Conservation (phyloP, 2,329 filamentous ascomycete genomes). For the Stylonectria norvegica region DNA sequence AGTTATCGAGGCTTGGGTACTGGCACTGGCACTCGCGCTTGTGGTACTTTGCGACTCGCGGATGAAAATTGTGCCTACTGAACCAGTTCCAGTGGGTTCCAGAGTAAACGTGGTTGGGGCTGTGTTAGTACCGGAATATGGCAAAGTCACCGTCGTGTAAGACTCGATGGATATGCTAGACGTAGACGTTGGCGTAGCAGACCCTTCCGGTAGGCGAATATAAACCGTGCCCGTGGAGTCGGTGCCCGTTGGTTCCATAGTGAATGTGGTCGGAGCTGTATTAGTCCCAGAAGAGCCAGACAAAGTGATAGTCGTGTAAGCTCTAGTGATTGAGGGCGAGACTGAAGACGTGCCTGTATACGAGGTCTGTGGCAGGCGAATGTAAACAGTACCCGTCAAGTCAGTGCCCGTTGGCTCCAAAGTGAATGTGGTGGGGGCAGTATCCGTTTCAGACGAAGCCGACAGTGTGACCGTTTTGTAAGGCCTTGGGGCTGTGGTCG, state of each 20-base stretch:
- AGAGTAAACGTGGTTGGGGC: background rate
- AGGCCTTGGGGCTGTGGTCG: background rate
- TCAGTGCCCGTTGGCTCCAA: background rate
- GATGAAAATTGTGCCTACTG: too few species aligned
- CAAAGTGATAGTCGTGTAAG: background rate
- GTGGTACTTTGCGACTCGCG: background rate
- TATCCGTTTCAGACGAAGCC: background rate
- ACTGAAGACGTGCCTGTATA: too few species aligned
- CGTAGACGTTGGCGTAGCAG: too few species aligned
- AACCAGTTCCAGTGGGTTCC: background rate
- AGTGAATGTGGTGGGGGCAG: background rate
- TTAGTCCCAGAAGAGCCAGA: background rate
- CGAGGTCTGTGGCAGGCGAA: background rate
- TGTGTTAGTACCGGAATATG: too few species aligned
- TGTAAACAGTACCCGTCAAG: background rate
- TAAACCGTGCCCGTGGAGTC: background rate
- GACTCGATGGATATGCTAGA: too few species aligned
- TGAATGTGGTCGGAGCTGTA: background rate
- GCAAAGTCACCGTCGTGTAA: too few species aligned
- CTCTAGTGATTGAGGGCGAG: too few species aligned
- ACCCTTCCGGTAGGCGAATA: background rate
- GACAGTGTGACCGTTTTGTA: background rate
- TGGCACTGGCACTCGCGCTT: too few species aligned
- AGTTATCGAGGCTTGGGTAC: too few species aligned
- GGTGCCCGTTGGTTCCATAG: background rate